Conservation (phyloP, 2,329 filamentous ascomycete genomes). For the Biscogniauxia marginata region DNA sequence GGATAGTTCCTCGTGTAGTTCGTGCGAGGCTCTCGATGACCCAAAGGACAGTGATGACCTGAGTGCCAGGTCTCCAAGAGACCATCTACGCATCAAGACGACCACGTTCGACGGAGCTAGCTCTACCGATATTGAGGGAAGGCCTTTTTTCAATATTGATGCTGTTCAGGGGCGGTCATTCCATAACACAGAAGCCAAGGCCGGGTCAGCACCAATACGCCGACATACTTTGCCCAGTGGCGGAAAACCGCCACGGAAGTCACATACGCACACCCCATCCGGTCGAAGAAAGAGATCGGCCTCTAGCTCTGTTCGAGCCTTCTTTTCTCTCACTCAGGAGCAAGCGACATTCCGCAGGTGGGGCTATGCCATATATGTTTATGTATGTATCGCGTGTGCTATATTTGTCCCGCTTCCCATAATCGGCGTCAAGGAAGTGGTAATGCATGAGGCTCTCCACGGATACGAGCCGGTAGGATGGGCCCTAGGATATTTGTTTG, state of each 20-base stretch:
- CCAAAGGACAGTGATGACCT: slow-evolving; percentile 27
- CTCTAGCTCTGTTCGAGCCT: slow-evolving; percentile 66
- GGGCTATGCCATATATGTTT: slow-evolving; percentile 79
- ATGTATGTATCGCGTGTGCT: slow-evolving; percentile 62
- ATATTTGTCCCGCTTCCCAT: slow-evolving; percentile 52
- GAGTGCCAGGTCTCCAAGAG: slow-evolving; percentile 6
- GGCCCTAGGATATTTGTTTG: slow-evolving; percentile 87
- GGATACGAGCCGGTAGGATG: slow-evolving; percentile 84
- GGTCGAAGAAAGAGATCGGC: slow-evolving; percentile 65
- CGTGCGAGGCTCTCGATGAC: slow-evolving; percentile 33
- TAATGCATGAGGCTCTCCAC: slow-evolving; percentile 64
- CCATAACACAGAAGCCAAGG: slow-evolving; percentile 8
- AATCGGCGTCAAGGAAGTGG: slow-evolving; percentile 67
- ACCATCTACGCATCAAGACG: slow-evolving; percentile 19
- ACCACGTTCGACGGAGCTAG: slow-evolving; percentile 14
- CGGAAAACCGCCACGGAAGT: slow-evolving; percentile 35
- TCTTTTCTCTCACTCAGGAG: slow-evolving; percentile 74
- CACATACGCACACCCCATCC: slow-evolving; percentile 55
- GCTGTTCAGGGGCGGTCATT: slow-evolving; percentile 7
- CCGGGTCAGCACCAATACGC: slow-evolving; percentile 25
- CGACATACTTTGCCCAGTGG: slow-evolving; percentile 54
- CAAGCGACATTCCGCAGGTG: slow-evolving; percentile 79
- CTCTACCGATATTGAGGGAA: slow-evolving; percentile 7
- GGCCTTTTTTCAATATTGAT: background rate
- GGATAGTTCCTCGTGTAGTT: slow-evolving; percentile 34